Base-by-base conservation (phyloP, 306 rosid genomes). In the Psophocarpus tetragonolobus region DNA sequence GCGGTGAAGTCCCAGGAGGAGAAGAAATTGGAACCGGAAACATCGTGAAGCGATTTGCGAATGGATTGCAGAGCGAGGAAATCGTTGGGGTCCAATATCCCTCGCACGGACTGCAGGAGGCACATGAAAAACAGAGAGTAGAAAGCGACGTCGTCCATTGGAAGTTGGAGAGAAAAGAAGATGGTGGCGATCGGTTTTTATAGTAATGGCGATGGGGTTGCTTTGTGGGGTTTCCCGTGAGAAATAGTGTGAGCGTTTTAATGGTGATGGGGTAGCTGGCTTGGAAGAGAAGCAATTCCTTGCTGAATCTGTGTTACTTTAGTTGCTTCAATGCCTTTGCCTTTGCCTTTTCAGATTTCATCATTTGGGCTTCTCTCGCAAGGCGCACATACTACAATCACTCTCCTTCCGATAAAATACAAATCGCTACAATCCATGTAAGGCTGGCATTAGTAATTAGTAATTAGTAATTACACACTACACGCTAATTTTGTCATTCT, bases 1-100 rank as follows among this genome's bases (percentile, higher is more conserved):
- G 90, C 85, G 15, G 98, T 92, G 87, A 94, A 94, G 82, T 95
- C 98, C 98, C 98, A 95, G 17, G 97, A 85, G 0, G 87, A 23
- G 58, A 95, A 92, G 84, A 91, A 95, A 12, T 66, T 88, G 0
- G 98, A 92, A 4, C 96, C 97, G 0, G 97, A 97, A 64, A 92
- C 73, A 67, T 95, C 97, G 8, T 82, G 75, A 21, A 95, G 81
- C n/a, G 90, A 82, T 47, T 87, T 95, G 10, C 92, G 82, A 71
- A 95, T 85, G 1, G 97, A 90, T 76, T 95, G 98, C 4, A 95
- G 85, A 6, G 98, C 97, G 78, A 95, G 76, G 80, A 95, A 95
- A 83, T 95, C 97, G 20, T 84, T 60, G 9, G 97, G 98, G 75
- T 91, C 85, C 48, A 95, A 73, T n/a, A 95, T 85, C 13, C 88